These are phyloP conservation scores for Candida bentonensis DNA, from an alignment of 805 yeast species.

Conservation along the genomic window DNA sequence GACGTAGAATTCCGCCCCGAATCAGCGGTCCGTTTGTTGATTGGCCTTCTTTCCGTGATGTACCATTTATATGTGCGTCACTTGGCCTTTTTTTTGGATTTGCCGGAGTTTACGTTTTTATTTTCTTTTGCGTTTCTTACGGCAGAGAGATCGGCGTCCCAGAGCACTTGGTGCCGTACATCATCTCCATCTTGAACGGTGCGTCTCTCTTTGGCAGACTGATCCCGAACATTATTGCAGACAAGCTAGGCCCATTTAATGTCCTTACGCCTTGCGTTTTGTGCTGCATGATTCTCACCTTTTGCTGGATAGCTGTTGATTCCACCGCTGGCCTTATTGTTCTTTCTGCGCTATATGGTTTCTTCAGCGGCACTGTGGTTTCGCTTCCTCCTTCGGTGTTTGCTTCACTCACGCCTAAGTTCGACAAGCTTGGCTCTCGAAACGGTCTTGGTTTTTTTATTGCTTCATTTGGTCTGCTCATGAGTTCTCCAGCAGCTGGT, in stretches of 20 bases:
- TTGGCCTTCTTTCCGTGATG: slow-evolving; percentile 10
- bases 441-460: slow-evolving; percentile 37
- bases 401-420: slow-evolving; percentile 16
- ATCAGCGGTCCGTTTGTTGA: slow-evolving; percentile 13
- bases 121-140: slow-evolving; percentile 22
- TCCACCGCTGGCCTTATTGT: slow-evolving; percentile 17
- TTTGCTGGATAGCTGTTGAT: slow-evolving; percentile 24
- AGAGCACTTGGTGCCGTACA: slow-evolving; percentile 14
- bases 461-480: slow-evolving; percentile 22
- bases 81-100: slow-evolving; percentile 22
- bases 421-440: slow-evolving; percentile 17
- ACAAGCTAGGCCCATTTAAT: slow-evolving; percentile 33
- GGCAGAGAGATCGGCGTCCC: slow-evolving; percentile 14
- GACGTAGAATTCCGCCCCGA: slow-evolving; percentile 15
- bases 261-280: slow-evolving; percentile 18
- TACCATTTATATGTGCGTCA: slow-evolving; percentile 10
- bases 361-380: slow-evolving; percentile 20
- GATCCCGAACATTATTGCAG: slow-evolving; percentile 33
- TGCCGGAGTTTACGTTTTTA: slow-evolving; percentile 23
- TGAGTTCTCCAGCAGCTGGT: background rate
- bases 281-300: slow-evolving; percentile 17
- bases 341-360: slow-evolving; percentile 20
- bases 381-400: slow-evolving; percentile 21
- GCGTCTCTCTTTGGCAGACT: slow-evolving; percentile 36
- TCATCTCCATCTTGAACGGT: slow-evolving; percentile 20